Conservation (phyloP, 768 basidiomycete genomes). For the Lentinus tigrinus region DNA sequence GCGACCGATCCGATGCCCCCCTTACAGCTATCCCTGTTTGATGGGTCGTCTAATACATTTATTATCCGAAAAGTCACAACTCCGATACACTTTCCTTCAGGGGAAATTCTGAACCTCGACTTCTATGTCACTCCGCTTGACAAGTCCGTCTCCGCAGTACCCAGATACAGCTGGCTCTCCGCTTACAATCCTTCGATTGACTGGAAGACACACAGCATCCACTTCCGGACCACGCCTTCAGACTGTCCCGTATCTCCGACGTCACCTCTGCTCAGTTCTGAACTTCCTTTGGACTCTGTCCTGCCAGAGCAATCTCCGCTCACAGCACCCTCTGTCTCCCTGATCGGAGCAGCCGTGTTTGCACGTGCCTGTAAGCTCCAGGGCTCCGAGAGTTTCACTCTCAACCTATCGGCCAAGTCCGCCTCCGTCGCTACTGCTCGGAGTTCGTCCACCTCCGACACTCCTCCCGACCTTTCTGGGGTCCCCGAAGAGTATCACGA, state of each 20-base stretch:
- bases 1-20: no score
- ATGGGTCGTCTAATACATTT: no score
- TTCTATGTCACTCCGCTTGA: slow-evolving; percentile 30
- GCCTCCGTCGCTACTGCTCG: not conserved
- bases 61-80: no score
- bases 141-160: slow-evolving; percentile 36
- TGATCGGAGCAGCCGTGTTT: no score
- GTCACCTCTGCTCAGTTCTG: slow-evolving; percentile 19
- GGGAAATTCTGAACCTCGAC: slow-evolving; percentile 27
- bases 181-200: slow-evolving; percentile 37
- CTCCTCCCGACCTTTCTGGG: not conserved
- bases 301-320: no score
- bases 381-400: no score
- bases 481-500: slow-evolving; percentile 24
- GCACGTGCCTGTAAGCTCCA: no score
- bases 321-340: no score
- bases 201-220: no score
- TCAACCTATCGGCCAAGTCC: slow-evolving; percentile 32
- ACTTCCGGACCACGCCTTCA: slow-evolving; percentile 26
- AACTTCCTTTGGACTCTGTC: no score
- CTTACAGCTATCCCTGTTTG: no score
- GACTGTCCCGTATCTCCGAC: slow-evolving; percentile 19
- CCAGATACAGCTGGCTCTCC: slow-evolving; percentile 38
- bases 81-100: slow-evolving; percentile 23
- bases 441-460: not conserved